Percentiles rank a stretch among this genome's conserved stretches.
phyloP scores from a whole-genome alignment of 2,329 filamentous ascomycete species.

The Cryphonectria parasitica region DNA sequence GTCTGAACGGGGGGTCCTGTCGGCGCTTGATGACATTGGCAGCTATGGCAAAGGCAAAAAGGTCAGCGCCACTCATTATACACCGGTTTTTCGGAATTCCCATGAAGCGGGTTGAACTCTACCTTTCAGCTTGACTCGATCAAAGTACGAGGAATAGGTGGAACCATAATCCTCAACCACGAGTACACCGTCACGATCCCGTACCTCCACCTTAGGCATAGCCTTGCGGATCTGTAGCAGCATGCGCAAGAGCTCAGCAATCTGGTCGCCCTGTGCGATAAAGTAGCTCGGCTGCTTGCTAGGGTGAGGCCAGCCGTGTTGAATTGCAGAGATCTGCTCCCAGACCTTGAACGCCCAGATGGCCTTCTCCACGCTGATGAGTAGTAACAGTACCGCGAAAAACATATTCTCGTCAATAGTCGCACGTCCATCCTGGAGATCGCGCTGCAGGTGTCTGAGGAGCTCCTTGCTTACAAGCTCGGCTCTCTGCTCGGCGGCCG shows the following conservation, averaged over 20 bases:
- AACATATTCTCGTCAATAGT: slow-evolving; percentile 65
- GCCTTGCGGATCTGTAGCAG: slow-evolving; percentile 63
- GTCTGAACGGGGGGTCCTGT: slow-evolving; percentile 56
- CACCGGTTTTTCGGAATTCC: neutral
- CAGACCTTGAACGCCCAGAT: slow-evolving; percentile 72
- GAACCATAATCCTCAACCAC: slow-evolving; percentile 52
- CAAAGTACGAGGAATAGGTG: slow-evolving; percentile 55
- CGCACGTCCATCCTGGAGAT: slow-evolving; percentile 63
- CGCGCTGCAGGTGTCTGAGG: slow-evolving; percentile 63
- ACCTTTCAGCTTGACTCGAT: slow-evolving; percentile 61
- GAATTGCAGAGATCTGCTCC: slow-evolving; percentile 59
- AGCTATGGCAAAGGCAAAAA: slow-evolving; percentile 36
- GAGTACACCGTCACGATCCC: slow-evolving; percentile 53
- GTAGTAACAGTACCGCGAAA: slow-evolving; percentile 63
- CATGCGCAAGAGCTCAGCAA: slow-evolving; percentile 64
- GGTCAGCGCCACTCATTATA: slow-evolving; percentile 26
- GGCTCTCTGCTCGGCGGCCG: slow-evolving; percentile 66
- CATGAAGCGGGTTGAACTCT: slow-evolving; percentile 37
- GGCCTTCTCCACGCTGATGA: slow-evolving; percentile 69
- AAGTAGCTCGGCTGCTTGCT: slow-evolving; percentile 59
- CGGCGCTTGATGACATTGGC: slow-evolving; percentile 50
- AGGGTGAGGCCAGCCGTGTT: slow-evolving; percentile 62
- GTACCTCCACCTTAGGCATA: slow-evolving; percentile 55
- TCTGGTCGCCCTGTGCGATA: slow-evolving; percentile 61
- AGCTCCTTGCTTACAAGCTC: slow-evolving; percentile 61